phyloP scores from a whole-genome alignment of 2,329 filamentous ascomycete genomes.

The Alternaria sp. region DNA sequence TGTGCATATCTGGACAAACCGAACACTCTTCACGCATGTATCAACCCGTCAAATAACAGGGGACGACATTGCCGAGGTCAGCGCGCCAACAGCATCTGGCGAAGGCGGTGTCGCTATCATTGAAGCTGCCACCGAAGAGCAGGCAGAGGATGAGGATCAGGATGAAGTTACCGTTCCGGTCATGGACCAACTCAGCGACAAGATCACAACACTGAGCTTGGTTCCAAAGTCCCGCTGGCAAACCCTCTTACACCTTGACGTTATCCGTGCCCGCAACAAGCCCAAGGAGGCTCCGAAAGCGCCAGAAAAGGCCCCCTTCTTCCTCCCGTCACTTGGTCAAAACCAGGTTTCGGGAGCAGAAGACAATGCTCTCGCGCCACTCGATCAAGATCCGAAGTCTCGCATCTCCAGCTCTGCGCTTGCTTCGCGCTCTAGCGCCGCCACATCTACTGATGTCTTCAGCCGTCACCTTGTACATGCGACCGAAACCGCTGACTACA shows the following conservation, averaged over 20 bases:
- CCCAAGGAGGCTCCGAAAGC: constrained; percentile 90
- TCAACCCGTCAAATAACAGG: constrained; percentile 87
- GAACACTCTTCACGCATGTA: constrained; percentile 87
- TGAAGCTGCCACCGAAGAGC: constrained; percentile 75
- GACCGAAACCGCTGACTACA: constrained; percentile 67
- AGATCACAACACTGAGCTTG: constrained; percentile 87
- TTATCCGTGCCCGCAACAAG: constrained; percentile 91
- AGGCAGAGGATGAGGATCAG: constrained; percentile 54
- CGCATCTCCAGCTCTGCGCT: constrained; percentile 48
- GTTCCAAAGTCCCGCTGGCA: constrained; percentile 95
- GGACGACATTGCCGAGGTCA: constrained; percentile 71
- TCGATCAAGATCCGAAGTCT: constrained; percentile 32
- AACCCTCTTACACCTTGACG: constrained; percentile 88
- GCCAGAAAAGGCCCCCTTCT: constrained; percentile 95
- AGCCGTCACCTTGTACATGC: constrained; percentile 59
- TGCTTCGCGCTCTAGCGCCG: constrained; percentile 41
- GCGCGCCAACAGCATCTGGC: constrained; percentile 79
- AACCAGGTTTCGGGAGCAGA: constrained; percentile 27
- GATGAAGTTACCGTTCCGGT: constrained; percentile 56
- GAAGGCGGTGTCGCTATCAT: constrained; percentile 80
- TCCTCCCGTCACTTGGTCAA: constrained; percentile 74
- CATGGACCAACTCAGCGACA: constrained; percentile 80
- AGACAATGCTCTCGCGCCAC: constrained; percentile 21
- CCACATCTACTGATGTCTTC: constrained; percentile 52
- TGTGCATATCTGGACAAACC: constrained; percentile 96